Evolutionary conservation across 2,329 filamentous ascomycete genomes (phyloP).

Genomic region (Fusarium sulawesiense): DNA sequence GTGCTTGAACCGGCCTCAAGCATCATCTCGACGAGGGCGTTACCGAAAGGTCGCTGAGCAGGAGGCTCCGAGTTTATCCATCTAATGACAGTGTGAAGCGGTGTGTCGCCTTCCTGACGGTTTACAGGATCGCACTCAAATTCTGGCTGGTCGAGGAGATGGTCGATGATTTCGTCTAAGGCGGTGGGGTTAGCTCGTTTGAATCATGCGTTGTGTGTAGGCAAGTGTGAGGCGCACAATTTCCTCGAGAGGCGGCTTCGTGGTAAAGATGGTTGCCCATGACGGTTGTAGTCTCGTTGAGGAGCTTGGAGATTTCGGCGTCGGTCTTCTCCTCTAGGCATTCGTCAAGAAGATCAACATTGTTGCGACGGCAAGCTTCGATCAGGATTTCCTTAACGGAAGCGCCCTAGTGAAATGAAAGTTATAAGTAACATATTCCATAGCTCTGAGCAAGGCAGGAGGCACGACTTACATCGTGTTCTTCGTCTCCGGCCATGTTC

Average conservation of each 20-base stretch:
- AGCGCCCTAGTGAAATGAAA: conserved; percentile 71
- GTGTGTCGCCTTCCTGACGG: conserved; percentile 78
- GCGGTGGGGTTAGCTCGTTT: conserved; percentile 25
- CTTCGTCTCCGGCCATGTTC: conserved; percentile 48
- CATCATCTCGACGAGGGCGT: conserved; percentile 79
- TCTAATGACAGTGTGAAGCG: conserved; percentile 81
- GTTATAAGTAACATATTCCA: not conserved
- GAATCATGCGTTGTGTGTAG: conserved; percentile 2
- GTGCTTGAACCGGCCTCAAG: conserved; percentile 78
- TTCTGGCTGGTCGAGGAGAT: conserved; percentile 83
- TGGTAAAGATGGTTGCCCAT: conserved; percentile 92
- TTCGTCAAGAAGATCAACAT: conserved; percentile 83
- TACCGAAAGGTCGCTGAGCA: conserved; percentile 72
- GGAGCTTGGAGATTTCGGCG: conserved; percentile 76
- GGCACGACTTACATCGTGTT: conserved; percentile 50
- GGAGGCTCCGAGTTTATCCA: conserved; percentile 77
- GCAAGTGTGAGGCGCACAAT: conserved; percentile 71
- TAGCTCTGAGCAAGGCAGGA: not conserved
- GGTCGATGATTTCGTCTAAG: conserved; percentile 81
- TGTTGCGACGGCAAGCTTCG: conserved; percentile 94
- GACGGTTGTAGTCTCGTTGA: conserved; percentile 87
- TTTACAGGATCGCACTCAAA: conserved; percentile 86
- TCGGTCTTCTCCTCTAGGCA: conserved; percentile 73
- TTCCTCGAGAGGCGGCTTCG: conserved; percentile 85
- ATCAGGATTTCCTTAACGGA: conserved; percentile 86